phyloP scores from a whole-genome alignment of 257 asterid genomes.

The Mentha longifolia region DNA sequence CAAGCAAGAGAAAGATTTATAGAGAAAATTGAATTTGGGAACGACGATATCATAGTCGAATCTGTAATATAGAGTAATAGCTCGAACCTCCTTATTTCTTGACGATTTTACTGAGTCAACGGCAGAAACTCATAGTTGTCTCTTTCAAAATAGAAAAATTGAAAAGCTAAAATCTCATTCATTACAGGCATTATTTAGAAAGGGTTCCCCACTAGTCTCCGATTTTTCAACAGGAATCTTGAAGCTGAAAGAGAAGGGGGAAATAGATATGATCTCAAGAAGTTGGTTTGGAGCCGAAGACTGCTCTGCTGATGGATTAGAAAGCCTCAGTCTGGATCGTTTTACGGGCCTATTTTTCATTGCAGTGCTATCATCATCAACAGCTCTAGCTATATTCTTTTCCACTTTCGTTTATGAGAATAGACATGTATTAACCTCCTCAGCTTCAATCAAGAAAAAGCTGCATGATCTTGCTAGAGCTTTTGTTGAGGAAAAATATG shows the following conservation, averaged over 20 bases:
- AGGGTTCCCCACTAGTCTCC: not conserved
- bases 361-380: not conserved
- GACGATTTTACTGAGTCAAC: too few species aligned
- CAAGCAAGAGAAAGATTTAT: too few species aligned
- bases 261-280: not conserved
- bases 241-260: not conserved
- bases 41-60: too few species aligned
- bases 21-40: too few species aligned
- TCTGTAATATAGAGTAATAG: too few species aligned
- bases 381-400: too few species aligned
- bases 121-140: too few species aligned
- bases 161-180: too few species aligned
- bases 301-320: not conserved
- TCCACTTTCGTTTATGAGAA: not conserved
- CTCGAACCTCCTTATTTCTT: too few species aligned
- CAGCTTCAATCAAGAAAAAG: not conserved
- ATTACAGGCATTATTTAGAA: too few species aligned
- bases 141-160: too few species aligned
- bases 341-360: not conserved
- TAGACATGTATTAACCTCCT: not conserved
- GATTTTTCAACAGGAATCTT: not conserved
- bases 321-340: not conserved
- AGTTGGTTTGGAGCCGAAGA: not conserved
- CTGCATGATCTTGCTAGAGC: constrained; percentile 11
- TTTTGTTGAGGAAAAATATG: not conserved